Evolutionary conservation across 2,329 filamentous ascomycete genomes (phyloP), one percentile per base, ranked within the genome.

Genomic region (Stemphylium beticola): DNA sequence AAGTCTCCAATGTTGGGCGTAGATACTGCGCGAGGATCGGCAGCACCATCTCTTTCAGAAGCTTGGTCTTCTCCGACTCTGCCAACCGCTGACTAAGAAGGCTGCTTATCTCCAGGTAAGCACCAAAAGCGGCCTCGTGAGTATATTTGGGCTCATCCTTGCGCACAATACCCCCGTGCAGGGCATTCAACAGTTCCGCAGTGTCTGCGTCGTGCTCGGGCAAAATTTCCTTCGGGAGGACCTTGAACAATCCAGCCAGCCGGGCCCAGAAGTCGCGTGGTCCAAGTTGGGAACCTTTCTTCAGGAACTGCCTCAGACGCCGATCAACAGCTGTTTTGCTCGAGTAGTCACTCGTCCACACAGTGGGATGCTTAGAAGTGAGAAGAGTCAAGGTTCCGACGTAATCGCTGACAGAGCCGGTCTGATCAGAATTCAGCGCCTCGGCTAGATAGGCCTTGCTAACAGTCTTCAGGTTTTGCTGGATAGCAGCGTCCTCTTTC

Each of bases 221-320:
- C 79, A 93, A 70, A 1, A 87, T 73, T 18, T 83, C 78, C 5
- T 69, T 54, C 4, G 88, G 88, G 11, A 90, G 64, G 6, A 71
- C 71, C 20, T 76, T 72, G 44, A 96, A 71, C 0, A 98, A 76
- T 26, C 81, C 78, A 34, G 83, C 80, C 29, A 96, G 72, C 14
- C 83, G 84, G 22, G 81, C 75, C 95, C 95, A 99, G 69, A 88
- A 96, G 9, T 82, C 83, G 3, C 82, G 77, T 0, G 85, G 80
- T 3, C 89, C 89, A n/a, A 87, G 85, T 67, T 97, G 91, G 0
- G 93, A 96, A 2, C 95, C 93, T 65, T 87, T 90, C 58, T 90
- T 87, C 6, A 98, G 79, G 63, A 96, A 95, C 8, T 86, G 79
- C 44, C 85, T 83, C 4, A 99, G 75, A 18, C 88, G 77, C 55